A percentile compares a stretch with the other conserved stretches of the same genome.
These are phyloP conservation scores for Stellera chamaejasme DNA, from an alignment of 345 rosid genomes.

Conservation along the genomic window DNA sequence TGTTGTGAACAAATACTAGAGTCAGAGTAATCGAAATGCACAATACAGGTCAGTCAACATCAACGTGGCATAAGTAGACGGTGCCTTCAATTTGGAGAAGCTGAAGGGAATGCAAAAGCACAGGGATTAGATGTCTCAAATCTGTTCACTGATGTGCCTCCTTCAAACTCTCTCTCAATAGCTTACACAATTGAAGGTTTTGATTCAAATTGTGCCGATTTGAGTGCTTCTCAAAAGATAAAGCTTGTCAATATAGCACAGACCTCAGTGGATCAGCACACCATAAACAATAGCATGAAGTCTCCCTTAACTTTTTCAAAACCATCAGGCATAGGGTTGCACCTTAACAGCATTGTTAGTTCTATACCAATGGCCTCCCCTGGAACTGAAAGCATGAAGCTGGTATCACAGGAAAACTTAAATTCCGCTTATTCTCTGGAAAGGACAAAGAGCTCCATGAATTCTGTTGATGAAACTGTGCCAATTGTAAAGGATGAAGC, in stretches of 20 bases:
- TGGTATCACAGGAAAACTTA: slow-evolving; percentile 7
- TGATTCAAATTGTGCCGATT: slow-evolving; percentile 19
- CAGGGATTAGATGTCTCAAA: slow-evolving; percentile 12
- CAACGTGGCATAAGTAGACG: slow-evolving; percentile 55
- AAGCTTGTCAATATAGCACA: slow-evolving; percentile 18
- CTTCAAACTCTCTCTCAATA: slow-evolving; percentile 19
- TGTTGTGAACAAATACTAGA: too few relatives aligned
- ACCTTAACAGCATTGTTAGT: slow-evolving; percentile 45
- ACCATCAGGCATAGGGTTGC: slow-evolving; percentile 51
- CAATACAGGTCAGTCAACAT: slow-evolving; percentile 35
- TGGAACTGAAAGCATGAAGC: slow-evolving; percentile 17
- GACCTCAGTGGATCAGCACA: not conserved
- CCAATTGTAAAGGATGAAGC: slow-evolving; percentile 15
- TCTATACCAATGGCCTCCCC: slow-evolving; percentile 15
- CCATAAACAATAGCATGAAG: slow-evolving; percentile 11
- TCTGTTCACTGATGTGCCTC: slow-evolving; percentile 11
- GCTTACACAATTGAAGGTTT: slow-evolving; percentile 20
- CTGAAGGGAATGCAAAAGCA: slow-evolving; percentile 17
- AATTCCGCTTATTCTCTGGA: slow-evolving; percentile 3
- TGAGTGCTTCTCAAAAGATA: slow-evolving; percentile 16
- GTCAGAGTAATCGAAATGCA: slow-evolving; percentile 20
- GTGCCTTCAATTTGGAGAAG: slow-evolving; percentile 56
- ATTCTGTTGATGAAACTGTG: slow-evolving; percentile 15
- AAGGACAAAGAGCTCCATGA: slow-evolving; percentile 11
- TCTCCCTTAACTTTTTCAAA: slow-evolving; percentile 25